A percentile compares a stretch with the other conserved stretches of the same genome.
Evolutionary conservation across 306 rosid genomes (phyloP).

Genomic region (Trifolium fragiferum): DNA sequence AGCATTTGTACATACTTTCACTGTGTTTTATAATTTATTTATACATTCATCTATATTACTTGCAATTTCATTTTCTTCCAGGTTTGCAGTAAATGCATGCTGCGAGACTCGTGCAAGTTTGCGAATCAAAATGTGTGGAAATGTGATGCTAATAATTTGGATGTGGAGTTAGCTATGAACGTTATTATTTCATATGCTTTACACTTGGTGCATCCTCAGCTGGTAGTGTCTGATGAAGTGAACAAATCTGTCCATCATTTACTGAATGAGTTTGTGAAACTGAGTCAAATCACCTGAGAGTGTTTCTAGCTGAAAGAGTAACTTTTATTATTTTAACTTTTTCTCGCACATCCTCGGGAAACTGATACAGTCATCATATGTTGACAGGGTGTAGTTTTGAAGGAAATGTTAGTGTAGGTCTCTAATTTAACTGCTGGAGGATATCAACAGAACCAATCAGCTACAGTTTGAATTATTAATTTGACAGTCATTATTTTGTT

Average conservation of each 20-base stretch:
- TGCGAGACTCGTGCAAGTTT: slow-evolving; percentile 47
- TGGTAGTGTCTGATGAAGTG: slow-evolving; percentile 57
- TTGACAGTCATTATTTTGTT: too few species aligned
- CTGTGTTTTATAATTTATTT: slow-evolving; percentile 12
- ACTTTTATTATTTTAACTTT: not conserved
- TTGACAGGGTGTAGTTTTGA: not conserved
- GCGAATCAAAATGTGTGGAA: slow-evolving; percentile 67
- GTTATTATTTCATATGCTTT: slow-evolving; percentile 59
- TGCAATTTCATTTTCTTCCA: slow-evolving; percentile 33
- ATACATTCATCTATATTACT: not conserved
- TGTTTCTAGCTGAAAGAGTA: slow-evolving; percentile 29
- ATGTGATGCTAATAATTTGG: slow-evolving; percentile 48
- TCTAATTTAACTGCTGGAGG: not conserved
- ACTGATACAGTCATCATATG: not conserved
- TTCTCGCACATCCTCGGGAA: not conserved
- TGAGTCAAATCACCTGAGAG: slow-evolving; percentile 51
- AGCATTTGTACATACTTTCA: slow-evolving; percentile 26
- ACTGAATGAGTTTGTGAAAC: slow-evolving; percentile 67
- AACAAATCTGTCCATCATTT: slow-evolving; percentile 56
- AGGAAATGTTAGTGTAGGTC: too few species aligned
- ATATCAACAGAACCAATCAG: not conserved
- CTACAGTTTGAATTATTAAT: too few species aligned
- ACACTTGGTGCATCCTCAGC: slow-evolving; percentile 53
- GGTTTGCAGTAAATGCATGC: slow-evolving; percentile 50
- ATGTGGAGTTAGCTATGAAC: slow-evolving; percentile 51